Evolutionary conservation across 805 yeast species (phyloP), one percentile per base, ranked within the genome.

Genomic region (Saccharomycopsis babjevae): DNA sequence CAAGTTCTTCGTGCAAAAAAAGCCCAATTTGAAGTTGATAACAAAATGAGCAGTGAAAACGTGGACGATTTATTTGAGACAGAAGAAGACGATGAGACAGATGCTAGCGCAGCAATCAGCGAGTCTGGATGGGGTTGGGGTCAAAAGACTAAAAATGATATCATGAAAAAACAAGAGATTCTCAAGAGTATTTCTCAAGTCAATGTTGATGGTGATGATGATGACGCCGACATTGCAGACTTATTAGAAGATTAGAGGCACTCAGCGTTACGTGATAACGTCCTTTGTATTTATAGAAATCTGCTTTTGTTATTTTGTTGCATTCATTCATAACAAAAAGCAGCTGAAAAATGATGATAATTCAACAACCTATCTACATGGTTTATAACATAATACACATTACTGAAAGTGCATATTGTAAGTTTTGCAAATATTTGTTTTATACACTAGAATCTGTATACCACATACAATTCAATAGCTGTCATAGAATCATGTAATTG

Each of bases 101-200:
- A 28, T n/a, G 30, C 32, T 16, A 40, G 57, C 13, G 38, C 57
- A 30, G 62, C 42, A 8, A 46, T 62, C 7, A 52, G 58, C 25
- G 65, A 63, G 55, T 62, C 65, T 34, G 40, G 59, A 16, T 60
- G 66, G 65, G 60, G 63, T 32, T 60, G 66, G 64, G 60, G 62
- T 28, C 61, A 60, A 60, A 56, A 60, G 43, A 55, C 60, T 54
- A 57, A 60, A 57, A 36, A 54, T 50, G 57, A 60, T 20, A 20
- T 61, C 28, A 52, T 61, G 43, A 40, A 40, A 18, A 61, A 61
- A 46, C 62, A 59, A 50, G 59, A 46, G 46, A 28, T 32, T 16
- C 50, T 61, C 6, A 46, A 50, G 50, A 28, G 55, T 20, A 55
- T 20, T 4, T 30, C 55, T 7, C 57, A 46, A 22, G 42, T 25